A percentile compares a stretch with the other conserved stretches of the same genome.
Evolutionary conservation across 129 eudicot species (phyloP).

Genomic region (Erigeron canadensis): DNA sequence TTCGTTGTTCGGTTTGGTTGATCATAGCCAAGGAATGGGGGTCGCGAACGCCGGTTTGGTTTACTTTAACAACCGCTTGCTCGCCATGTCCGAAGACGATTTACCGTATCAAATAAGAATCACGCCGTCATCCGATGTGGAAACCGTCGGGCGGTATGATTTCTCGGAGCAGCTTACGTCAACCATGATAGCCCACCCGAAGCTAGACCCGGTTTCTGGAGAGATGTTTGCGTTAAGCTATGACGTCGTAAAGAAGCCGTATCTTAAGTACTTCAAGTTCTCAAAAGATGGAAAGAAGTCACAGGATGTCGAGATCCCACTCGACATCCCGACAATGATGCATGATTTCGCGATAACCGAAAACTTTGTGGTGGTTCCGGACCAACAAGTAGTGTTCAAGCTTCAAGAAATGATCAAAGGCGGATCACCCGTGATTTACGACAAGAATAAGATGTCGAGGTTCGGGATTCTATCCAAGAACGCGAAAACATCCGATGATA

Average conservation of each 20-base stretch:
- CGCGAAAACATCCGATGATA: slow-evolving; percentile 35
- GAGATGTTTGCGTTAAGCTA: slow-evolving; percentile 54
- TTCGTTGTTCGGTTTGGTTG: slow-evolving; percentile 47
- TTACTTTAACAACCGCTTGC: slow-evolving; percentile 48
- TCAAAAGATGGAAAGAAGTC: slow-evolving; percentile 42
- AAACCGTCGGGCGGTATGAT: slow-evolving; percentile 48
- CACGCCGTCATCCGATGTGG: slow-evolving; percentile 39
- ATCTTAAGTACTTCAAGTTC: slow-evolving; percentile 47
- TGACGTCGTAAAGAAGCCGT: slow-evolving; percentile 54
- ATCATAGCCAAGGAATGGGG: slow-evolving; percentile 51
- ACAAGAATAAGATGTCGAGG: slow-evolving; percentile 41
- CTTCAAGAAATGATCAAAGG: slow-evolving; percentile 52
- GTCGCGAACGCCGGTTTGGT: slow-evolving; percentile 62
- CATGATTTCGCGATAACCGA: slow-evolving; percentile 62
- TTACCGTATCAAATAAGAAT: slow-evolving; percentile 48
- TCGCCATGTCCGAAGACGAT: slow-evolving; percentile 68
- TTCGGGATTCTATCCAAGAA: slow-evolving; percentile 46
- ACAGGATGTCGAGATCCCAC: slow-evolving; percentile 46
- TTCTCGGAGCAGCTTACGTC: slow-evolving; percentile 43
- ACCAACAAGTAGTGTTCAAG: slow-evolving; percentile 60
- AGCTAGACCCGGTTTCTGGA: slow-evolving; percentile 46
- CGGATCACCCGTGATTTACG: slow-evolving; percentile 59
- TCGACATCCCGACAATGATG: slow-evolving; percentile 56
- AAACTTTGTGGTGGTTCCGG: slow-evolving; percentile 54
- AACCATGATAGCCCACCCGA: slow-evolving; percentile 63